A percentile compares a stretch with the other conserved stretches of the same genome.
These are phyloP conservation scores for Scedosporium minutisporum DNA, from an alignment of 2,329 filamentous ascomycete genomes.

Conservation along the genomic window DNA sequence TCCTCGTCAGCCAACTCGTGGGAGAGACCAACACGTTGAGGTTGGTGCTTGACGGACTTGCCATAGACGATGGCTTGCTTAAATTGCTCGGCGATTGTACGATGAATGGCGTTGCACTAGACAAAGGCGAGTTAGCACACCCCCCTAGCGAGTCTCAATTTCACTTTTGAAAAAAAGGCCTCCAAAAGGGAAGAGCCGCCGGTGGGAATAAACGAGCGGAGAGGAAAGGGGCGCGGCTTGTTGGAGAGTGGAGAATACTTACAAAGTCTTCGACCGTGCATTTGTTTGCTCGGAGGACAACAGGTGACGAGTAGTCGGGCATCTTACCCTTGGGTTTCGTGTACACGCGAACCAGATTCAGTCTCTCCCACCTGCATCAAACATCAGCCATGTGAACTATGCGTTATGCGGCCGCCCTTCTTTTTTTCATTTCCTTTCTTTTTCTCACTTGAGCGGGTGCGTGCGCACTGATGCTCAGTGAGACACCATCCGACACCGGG, in stretches of 20 bases:
- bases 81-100: slow-evolving; percentile 92
- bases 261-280: slow-evolving; percentile 97
- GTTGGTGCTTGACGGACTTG: slow-evolving; percentile 97
- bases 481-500: neutral
- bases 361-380: slow-evolving; percentile 73
- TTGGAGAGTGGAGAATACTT: slow-evolving; percentile 32
- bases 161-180: neutral
- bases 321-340: slow-evolving; percentile 95
- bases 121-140: neutral
- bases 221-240: no score
- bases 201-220: neutral
- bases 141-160: neutral
- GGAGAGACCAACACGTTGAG: slow-evolving; percentile 81
- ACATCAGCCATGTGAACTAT: slow-evolving; percentile 4
- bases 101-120: slow-evolving; percentile 94
- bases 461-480: no score
- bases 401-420: neutral
- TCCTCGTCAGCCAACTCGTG: slow-evolving; percentile 96
- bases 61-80: slow-evolving; percentile 93
- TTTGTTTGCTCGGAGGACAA: slow-evolving; percentile 72
- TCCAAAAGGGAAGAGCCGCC: neutral
- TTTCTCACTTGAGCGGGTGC: no score
- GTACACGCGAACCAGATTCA: slow-evolving; percentile 85
- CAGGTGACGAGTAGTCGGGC: slow-evolving; percentile 85
- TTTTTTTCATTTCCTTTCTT: no score